Conservation (phyloP, 202 grass and related monocot genomes). For the Eragrostis tef region DNA sequence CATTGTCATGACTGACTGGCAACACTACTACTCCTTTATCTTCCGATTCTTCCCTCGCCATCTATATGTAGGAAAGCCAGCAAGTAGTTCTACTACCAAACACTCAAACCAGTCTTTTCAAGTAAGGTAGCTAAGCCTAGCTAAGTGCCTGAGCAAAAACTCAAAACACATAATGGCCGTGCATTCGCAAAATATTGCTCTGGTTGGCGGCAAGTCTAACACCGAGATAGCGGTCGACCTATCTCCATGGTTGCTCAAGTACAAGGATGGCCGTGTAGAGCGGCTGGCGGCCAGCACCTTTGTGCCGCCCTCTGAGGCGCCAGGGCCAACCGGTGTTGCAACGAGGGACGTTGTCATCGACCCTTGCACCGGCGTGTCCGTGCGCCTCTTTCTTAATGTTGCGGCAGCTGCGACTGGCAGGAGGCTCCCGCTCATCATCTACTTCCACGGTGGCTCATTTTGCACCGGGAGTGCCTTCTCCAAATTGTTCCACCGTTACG, state of each 20-base stretch:
- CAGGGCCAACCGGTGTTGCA: background rate
- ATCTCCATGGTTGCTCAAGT: background rate
- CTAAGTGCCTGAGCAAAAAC: too few species aligned
- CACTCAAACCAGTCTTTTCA: too few species aligned
- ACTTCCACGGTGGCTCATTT: slow-evolving; percentile 56
- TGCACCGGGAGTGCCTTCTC: slow-evolving; percentile 48
- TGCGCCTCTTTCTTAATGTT: slow-evolving; percentile 14
- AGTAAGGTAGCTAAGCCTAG: too few species aligned
- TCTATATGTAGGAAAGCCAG: too few species aligned
- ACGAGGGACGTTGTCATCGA: slow-evolving; percentile 40
- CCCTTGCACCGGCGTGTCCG: background rate
- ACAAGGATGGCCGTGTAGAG: slow-evolving; percentile 12
- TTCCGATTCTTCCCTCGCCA: too few species aligned
- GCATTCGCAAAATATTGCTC: background rate
- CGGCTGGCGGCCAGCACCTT: background rate
- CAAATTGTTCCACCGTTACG: slow-evolving; percentile 45
- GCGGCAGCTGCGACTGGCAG: background rate
- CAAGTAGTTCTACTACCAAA: too few species aligned
- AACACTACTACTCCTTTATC: too few species aligned
- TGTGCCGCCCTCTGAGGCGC: background rate
- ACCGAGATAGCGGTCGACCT: background rate
- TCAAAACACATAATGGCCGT: background rate
- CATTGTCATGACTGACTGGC: too few species aligned
- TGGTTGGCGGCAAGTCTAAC: too few species aligned
- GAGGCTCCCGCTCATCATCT: slow-evolving; percentile 48